A percentile compares a stretch with the other conserved stretches of the same genome.
Evolutionary conservation across 2,329 filamentous ascomycete species (phyloP).

Genomic region (Alternaria solani): DNA sequence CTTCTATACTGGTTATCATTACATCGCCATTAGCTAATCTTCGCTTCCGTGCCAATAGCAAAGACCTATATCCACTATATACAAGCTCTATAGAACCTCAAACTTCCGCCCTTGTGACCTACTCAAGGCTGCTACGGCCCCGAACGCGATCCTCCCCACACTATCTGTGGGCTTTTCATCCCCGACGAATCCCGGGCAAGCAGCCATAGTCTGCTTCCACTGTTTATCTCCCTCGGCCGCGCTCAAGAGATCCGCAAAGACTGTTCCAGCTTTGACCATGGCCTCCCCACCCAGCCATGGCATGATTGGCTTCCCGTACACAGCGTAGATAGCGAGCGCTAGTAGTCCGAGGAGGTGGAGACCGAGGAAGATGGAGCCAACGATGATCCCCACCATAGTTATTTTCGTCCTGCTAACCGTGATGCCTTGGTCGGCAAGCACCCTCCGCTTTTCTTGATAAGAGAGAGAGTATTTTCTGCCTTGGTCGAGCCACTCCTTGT

Average conservation of each 20-base stretch:
- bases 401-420: background rate
- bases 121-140: background rate
- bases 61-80: background rate
- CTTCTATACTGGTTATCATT: background rate
- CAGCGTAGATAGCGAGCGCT: background rate
- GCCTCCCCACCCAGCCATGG: background rate
- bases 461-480: background rate
- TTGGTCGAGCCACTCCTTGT: background rate
- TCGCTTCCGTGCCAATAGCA: background rate
- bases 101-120: background rate
- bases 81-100: background rate
- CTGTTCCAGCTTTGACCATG: background rate
- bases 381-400: background rate
- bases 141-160: conserved; percentile 1
- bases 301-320: background rate
- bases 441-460: background rate
- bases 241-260: background rate
- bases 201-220: background rate
- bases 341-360: background rate
- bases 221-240: background rate
- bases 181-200: conserved; percentile 1
- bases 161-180: background rate
- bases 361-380: conserved; percentile 1
- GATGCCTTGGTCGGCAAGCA: background rate
- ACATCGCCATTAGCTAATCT: background rate